A percentile compares a stretch with the other conserved stretches of the same genome.
These are phyloP conservation scores for Dicorynia guianensis DNA, from an alignment of 306 rosid species.

Conservation along the genomic window DNA sequence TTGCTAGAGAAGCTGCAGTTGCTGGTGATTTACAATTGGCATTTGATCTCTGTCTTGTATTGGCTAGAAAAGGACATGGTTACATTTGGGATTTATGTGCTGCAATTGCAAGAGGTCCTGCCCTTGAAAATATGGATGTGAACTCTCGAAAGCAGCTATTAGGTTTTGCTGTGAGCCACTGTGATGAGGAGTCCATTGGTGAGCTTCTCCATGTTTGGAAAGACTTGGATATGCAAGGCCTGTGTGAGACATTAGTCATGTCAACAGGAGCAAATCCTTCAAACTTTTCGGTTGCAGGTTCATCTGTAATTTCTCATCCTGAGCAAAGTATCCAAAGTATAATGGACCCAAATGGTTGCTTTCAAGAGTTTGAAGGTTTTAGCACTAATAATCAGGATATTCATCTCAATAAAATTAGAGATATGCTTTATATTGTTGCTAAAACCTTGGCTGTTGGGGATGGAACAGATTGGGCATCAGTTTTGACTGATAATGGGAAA, in stretches of 20 bases:
- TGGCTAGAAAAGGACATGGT: slow-evolving; percentile 91
- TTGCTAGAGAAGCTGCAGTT: slow-evolving; percentile 99
- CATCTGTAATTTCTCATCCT: slow-evolving; percentile 56
- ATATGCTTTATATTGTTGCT: slow-evolving; percentile 66
- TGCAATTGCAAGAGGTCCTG: slow-evolving; percentile 99
- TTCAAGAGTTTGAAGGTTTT: slow-evolving; percentile 50
- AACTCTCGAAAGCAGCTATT: slow-evolving; percentile 84
- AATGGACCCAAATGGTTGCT: slow-evolving; percentile 51
- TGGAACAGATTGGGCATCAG: slow-evolving; percentile 68
- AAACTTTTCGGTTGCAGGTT: slow-evolving; percentile 59
- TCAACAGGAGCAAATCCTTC: slow-evolving; percentile 64
- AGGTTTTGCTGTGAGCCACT: slow-evolving; percentile 93
- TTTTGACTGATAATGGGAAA: slow-evolving; percentile 84
- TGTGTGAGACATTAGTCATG: slow-evolving; percentile 72
- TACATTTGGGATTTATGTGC: slow-evolving; percentile 95
- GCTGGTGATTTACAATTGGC: slow-evolving; percentile 99
- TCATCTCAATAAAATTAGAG: slow-evolving; percentile 59
- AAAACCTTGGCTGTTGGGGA: slow-evolving; percentile 72
- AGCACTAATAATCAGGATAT: slow-evolving; percentile 61
- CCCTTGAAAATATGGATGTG: slow-evolving; percentile 92
- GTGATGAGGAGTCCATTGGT: slow-evolving; percentile 91
- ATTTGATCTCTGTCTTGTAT: slow-evolving; percentile 93
- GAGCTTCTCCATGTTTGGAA: slow-evolving; percentile 96
- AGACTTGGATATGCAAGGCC: slow-evolving; percentile 96
- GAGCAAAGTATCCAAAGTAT: slow-evolving; percentile 55